Evolutionary conservation across 1,284 basidiomycete species (phyloP), one percentile per base, ranked within the genome.

Genomic region (Trichosporon sp.): DNA sequence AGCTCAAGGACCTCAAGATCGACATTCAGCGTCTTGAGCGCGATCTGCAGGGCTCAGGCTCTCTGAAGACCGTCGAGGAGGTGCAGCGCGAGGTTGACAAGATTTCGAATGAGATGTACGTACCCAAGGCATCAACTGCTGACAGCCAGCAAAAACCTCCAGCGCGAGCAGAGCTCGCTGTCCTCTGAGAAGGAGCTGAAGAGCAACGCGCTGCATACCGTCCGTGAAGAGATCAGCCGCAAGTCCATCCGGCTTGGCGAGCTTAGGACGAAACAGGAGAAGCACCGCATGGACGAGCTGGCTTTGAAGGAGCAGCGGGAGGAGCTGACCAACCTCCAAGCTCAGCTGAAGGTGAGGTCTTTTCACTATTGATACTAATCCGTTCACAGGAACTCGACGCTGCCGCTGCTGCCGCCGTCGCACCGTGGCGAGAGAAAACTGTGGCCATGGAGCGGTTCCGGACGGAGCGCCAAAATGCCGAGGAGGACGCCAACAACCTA

Each of bases 11-110:
- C 26, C 86, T 94, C 31, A 86, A 87, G 69, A 83, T 87, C 48
- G 92, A 94, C 63, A 88, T 92, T 48, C 73, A 83, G n/a, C 84
- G 86, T 61, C 85, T 94, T 48, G 92, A 96, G 81, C 85, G 85
- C 43, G 89, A 91, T 51, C 86, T 98, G 11, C 85, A 87, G 26
- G 85, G 87, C 3, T 89, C 89, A 1, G 94, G 94, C 1, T 91
- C 90, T 12, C 88, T 89, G 5, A 92, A 90, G 83, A 94, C 93
- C 0, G 88, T 89, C 0, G 92, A 94, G 65, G 93, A 95, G 67
- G 90, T 97, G 2, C 92, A 96, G 80, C 84, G 79, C 31, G 90
- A 95, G 77, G 85, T 96, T 6, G 89, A 91, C 68, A 83, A 84
- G 4, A 77, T 94, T 40, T 86, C 87, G 0, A 83, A 83, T 19